A percentile compares a stretch with the other conserved stretches of the same genome.
Evolutionary conservation across 306 rosid species (phyloP).

Genomic region (Prosopis cineraria): DNA sequence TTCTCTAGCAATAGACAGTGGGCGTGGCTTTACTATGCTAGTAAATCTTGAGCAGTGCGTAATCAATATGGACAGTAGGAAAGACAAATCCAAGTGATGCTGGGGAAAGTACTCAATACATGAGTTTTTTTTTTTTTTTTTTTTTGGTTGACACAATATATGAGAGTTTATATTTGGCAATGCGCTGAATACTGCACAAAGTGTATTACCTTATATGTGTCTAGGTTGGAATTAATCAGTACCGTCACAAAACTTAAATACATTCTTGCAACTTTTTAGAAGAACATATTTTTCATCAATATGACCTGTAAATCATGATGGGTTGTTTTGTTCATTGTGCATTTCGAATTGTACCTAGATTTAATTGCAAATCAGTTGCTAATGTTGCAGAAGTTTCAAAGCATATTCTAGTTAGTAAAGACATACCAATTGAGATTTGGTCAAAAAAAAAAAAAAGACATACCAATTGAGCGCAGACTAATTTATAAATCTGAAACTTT

Average conservation of each 20-base stretch:
- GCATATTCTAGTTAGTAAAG: neutral
- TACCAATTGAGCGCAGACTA: neutral
- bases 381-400: neutral
- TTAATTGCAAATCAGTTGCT: neutral
- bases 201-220: neutral
- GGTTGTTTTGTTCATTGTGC: neutral
- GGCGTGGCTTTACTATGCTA: neutral
- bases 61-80: neutral
- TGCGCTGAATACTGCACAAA: neutral
- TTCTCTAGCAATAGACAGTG: neutral
- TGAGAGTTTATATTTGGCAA: neutral
- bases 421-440: neutral
- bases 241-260: neutral
- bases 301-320: neutral
- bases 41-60: neutral
- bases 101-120: slow-evolving; percentile 7
- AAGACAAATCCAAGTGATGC: slow-evolving; percentile 6
- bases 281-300: neutral
- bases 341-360: slow-evolving; percentile 5
- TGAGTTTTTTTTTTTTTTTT: too few species aligned
- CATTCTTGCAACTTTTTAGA: neutral
- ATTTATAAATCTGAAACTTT: neutral
- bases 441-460: too few species aligned
- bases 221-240: neutral
- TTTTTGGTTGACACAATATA: too few species aligned